Base-by-base conservation (phyloP, 1,284 basidiomycete genomes). In the Baeospora myosura region DNA sequence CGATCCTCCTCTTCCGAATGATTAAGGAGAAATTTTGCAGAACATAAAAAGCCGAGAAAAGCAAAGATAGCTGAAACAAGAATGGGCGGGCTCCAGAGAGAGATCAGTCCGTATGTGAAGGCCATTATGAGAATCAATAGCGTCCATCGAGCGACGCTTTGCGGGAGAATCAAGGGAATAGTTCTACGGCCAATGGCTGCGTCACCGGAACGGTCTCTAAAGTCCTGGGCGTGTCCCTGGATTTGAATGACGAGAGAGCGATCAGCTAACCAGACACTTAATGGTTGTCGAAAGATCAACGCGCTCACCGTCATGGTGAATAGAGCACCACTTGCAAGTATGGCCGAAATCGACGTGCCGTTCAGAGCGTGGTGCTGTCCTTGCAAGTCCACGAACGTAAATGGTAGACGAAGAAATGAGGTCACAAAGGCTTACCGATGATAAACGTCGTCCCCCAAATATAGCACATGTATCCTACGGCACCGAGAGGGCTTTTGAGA, bases 391-490 rank as follows among this genome's bases (percentile, higher is more conserved):
- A 26, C 11, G 1, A 26, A 24, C 16, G 22, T 10, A 22, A 18
- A 5, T 10, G 20, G 18, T 16, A 2, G n/a, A 16, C 12, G 4
- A 21, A 7, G 10, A 12, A 5, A 30, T 35, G 25, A 4, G 16
- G 32, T 35, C 2, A 18, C 14, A 34, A 38, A 20, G 6, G 50
- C 58, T 28, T 43, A 62, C 64, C 57, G 3, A 61, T 53, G 17
- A 65, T 50, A 4, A 57, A 47, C 2, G 61, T 63, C 0, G 61
- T 58, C 0, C 65, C 65, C 41, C 55, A 53, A 37, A 62, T 59
- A 25, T 65, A 64, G 20, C 55, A 46, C 5, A 54, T 54, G 41
- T 59, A 65, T 5, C 63, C 64, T 7, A 58, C 21, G 2, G 58
- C 59, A 24, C 58, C 59, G 16, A 62, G 47, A 23, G 54, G 40